Evolutionary conservation across 176 grass and related monocot genomes (phyloP).

Genomic region (Leersia perrieri): DNA sequence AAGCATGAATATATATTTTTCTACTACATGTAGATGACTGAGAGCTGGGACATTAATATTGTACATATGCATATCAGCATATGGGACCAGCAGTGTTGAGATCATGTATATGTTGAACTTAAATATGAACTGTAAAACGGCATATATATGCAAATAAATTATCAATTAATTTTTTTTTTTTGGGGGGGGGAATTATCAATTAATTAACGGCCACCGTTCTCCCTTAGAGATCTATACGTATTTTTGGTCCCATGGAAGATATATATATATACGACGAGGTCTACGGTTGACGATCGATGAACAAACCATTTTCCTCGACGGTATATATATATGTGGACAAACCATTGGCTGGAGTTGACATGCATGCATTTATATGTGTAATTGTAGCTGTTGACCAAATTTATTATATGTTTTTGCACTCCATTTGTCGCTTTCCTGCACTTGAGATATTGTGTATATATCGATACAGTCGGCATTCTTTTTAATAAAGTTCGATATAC

Average conservation of each 20-base stretch:
- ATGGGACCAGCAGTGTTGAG: background rate
- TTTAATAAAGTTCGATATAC: background rate
- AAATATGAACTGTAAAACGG: background rate
- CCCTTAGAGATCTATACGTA: background rate
- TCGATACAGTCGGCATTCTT: background rate
- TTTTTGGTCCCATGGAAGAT: background rate
- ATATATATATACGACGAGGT: background rate
- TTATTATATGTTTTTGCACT: background rate
- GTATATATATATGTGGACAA: background rate
- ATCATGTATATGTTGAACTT: background rate
- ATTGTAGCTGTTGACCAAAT: background rate
- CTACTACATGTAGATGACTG: background rate
- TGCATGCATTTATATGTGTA: background rate
- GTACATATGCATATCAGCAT: background rate
- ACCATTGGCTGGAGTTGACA: background rate
- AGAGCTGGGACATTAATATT: background rate
- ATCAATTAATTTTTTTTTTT: too few relatives aligned
- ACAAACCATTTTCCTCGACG: background rate
- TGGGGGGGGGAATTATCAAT: too few relatives aligned
- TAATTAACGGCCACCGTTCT: background rate
- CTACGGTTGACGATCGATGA: background rate
- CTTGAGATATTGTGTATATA: background rate
- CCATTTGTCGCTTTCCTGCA: background rate
- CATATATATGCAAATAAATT: background rate
- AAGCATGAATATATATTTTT: background rate